Evolutionary conservation across 768 basidiomycete genomes (phyloP).

Genomic region (Lactifluus echinatus): DNA sequence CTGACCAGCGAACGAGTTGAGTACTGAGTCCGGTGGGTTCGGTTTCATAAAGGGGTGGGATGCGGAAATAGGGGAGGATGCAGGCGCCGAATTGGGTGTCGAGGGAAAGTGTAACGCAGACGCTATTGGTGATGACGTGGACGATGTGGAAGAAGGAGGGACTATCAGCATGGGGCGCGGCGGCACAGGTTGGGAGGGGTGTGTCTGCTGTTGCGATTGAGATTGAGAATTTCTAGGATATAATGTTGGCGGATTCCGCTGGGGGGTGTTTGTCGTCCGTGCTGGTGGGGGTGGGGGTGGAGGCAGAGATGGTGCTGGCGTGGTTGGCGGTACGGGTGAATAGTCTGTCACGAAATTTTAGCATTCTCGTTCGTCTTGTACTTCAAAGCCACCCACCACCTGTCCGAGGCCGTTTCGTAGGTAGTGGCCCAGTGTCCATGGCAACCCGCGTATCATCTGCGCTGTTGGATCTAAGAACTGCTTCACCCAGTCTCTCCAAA

Average conservation of each 20-base stretch:
- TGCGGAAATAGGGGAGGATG: not conserved
- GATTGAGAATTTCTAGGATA: not conserved
- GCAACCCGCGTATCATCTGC: not conserved
- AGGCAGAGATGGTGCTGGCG: not conserved
- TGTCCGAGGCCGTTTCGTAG: constrained; percentile 6
- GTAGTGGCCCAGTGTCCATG: constrained; percentile 11
- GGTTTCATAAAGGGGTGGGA: not conserved
- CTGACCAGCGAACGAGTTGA: not conserved
- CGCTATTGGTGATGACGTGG: not conserved
- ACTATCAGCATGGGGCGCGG: not conserved
- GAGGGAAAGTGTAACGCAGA: not conserved
- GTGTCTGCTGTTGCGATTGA: not conserved
- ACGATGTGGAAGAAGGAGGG: not conserved
- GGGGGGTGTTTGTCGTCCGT: not conserved
- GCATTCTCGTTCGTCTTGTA: not conserved
- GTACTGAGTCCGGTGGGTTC: not conserved
- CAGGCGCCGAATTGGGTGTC: not conserved
- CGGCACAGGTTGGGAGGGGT: not conserved
- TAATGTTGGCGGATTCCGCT: not conserved
- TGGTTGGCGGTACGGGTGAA: not conserved
- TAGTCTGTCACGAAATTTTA: not conserved
- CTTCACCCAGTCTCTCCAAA: constrained; percentile 2
- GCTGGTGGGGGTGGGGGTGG: not conserved
- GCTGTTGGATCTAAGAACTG: not conserved
- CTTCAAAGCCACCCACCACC: not conserved